These are phyloP conservation scores for Leccinum obscurum DNA, from an alignment of 768 basidiomycete species.

Conservation along the genomic window DNA sequence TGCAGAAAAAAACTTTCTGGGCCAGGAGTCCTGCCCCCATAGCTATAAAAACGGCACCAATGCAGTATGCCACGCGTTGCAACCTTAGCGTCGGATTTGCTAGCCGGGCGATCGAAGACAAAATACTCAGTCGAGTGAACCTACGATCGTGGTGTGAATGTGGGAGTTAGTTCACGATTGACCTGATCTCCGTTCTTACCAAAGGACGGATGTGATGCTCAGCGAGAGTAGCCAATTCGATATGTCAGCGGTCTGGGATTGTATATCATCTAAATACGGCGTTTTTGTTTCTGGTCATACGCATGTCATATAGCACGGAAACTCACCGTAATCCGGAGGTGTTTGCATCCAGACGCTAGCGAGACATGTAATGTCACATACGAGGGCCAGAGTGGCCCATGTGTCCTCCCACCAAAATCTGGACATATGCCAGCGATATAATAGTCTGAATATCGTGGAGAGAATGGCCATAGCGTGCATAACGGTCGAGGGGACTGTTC, in stretches of 20 bases:
- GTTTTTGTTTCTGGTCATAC: neutral
- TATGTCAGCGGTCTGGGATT: neutral
- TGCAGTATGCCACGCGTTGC: conserved; percentile 17
- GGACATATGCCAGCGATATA: conserved; percentile 21
- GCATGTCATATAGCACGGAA: neutral
- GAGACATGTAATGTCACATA: conserved; percentile 23
- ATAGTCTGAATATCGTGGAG: conserved; percentile 19
- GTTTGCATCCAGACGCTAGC: conserved; percentile 20
- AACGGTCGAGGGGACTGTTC: conserved; percentile 18
- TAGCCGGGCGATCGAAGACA: conserved; percentile 28
- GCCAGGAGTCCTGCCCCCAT: conserved; percentile 17
- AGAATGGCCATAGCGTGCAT: conserved; percentile 20
- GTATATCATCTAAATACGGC: neutral
- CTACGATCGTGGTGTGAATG: conserved; percentile 6
- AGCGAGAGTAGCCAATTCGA: conserved; percentile 23
- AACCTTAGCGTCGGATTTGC: conserved; percentile 11
- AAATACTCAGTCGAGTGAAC: conserved; percentile 30
- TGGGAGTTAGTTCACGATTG: neutral
- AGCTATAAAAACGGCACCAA: conserved; percentile 16
- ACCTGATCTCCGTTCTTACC: conserved; percentile 15
- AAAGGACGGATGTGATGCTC: conserved; percentile 19
- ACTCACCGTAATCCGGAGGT: conserved; percentile 10
- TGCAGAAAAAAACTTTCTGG: conserved; percentile 22
- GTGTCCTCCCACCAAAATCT: conserved; percentile 30
- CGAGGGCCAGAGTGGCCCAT: conserved; percentile 27